Evolutionary conservation across 1,284 basidiomycete species (phyloP).

Genomic region (Ceratobasidium sp.): DNA sequence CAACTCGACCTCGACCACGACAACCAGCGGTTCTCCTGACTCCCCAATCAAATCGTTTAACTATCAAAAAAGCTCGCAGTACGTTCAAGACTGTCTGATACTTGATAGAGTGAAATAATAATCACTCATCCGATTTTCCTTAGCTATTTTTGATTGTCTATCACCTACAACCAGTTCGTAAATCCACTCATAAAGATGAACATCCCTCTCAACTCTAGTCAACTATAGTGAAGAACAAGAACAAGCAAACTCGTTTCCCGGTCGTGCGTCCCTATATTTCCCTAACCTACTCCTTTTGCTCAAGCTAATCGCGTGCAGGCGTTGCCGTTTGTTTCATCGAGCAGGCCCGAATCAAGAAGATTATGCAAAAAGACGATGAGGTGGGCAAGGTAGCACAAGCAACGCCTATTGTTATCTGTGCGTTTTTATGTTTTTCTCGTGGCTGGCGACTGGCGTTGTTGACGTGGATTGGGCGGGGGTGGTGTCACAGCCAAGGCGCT

Average conservation of each 20-base stretch:
- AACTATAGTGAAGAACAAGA: constrained; percentile 62
- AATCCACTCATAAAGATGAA: not conserved
- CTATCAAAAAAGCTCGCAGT: not conserved
- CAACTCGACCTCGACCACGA: not conserved
- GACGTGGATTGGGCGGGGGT: not conserved
- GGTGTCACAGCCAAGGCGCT: constrained; percentile 86
- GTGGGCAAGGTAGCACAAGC: constrained; percentile 99
- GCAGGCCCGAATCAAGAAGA: constrained; percentile 97
- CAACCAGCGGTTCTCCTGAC: not conserved
- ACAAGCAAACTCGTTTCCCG: constrained; percentile 87
- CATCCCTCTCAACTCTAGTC: not conserved
- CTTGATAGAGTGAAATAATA: not conserved
- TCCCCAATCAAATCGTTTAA: not conserved
- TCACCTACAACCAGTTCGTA: constrained; percentile 16
- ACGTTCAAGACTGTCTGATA: not conserved
- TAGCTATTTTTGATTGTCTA: not conserved
- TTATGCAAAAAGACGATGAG: constrained; percentile 99
- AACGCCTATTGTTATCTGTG: constrained; percentile 97
- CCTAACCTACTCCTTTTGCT: constrained; percentile 21
- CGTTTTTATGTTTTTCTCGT: constrained; percentile 57
- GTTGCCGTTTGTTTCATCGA: constrained; percentile 24
- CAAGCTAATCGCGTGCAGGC: constrained; percentile 50
- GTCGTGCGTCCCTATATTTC: constrained; percentile 65
- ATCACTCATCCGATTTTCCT: not conserved
- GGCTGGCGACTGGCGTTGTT: not conserved